These are phyloP conservation scores for Pseudocercospora cruenta DNA, from an alignment of 2,329 filamentous ascomycete genomes.

Conservation along the genomic window DNA sequence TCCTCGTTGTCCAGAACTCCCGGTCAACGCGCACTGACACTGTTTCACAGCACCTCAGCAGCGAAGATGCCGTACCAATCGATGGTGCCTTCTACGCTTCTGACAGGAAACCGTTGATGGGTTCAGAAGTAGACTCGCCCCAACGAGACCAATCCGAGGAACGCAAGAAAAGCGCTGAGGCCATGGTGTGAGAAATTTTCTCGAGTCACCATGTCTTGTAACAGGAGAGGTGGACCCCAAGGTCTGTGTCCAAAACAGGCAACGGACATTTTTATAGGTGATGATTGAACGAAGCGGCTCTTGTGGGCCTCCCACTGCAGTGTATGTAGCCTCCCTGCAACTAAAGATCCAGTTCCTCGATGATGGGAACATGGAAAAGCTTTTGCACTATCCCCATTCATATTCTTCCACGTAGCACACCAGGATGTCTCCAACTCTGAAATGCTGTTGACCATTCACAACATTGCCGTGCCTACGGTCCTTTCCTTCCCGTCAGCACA, in stretches of 20 bases:
- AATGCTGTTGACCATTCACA: not conserved
- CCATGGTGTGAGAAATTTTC: conserved; percentile 17
- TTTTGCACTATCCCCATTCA: conserved; percentile 1
- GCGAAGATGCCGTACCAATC: conserved; percentile 20
- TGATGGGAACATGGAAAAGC: not conserved
- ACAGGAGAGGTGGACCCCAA: not conserved
- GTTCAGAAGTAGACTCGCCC: conserved; percentile 9
- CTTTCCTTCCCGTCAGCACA: not conserved
- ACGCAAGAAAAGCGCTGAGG: conserved; percentile 23
- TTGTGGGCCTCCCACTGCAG: not conserved
- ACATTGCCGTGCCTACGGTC: not conserved
- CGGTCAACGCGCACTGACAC: not conserved
- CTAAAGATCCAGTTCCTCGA: not conserved
- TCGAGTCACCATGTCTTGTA: not conserved
- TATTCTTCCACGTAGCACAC: not conserved
- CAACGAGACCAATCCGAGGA: conserved; percentile 10
- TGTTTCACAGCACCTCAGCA: conserved; percentile 17
- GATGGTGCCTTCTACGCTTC: conserved; percentile 21
- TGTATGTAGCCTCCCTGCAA: conserved; percentile 3
- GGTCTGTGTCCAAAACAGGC: not conserved
- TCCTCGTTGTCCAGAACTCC: not conserved
- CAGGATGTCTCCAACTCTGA: not conserved
- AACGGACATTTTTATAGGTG: conserved; percentile 5
- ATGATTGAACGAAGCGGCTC: not conserved
- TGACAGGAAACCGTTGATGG: conserved; percentile 18